Base-by-base conservation (phyloP, 805 yeast species). In the Naumovozyma baii region DNA sequence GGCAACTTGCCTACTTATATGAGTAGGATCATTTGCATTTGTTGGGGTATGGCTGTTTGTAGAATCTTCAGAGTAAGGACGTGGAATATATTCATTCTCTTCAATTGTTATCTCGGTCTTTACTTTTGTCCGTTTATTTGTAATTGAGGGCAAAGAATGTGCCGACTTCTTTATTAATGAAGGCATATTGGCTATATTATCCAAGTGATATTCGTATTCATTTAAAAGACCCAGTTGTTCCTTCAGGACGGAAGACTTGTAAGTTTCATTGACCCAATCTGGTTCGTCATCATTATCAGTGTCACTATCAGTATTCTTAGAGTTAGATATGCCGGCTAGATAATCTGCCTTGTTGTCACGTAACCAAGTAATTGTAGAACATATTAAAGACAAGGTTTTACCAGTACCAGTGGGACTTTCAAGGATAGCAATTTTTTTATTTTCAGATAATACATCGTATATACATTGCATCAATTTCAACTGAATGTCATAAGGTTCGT, bases 341-440 rank as follows among this genome's bases (percentile, higher is more conserved):
- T 51, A 33, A 12, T 38, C 28, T 2, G 54, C 49, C 43, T 74
- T 73, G 46, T 70, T 60, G 16, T 74, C 68, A 41, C 90, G 59
- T 26, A 88, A 64, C 95, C 95, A 88, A 0, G 88, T 75, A 73
- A 88, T 70, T 0, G 90, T 67, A 0, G 94, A 75, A 55, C 96
- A 90, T 3, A 90, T 82, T 34, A 88, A 62, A 0, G 95, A 85
- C 2, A 90, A 64, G 0, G 96, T 87, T 59, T 88, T 88, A 2
- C 97, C 96, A 1, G 88, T 84, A 5, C 97, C 97, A 0, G 97
- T 88, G 0, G 97, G 97, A 41, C 92, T 80, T 56, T 88, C 96
- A 52, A 88, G 80, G 1, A 88, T 67, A 0, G 94, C 95, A 2
- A 88, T 66, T 54, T 82, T 84, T 9, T 68, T 66, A 3, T 67